These are phyloP conservation scores for Globisporangium sylvaticum DNA, from an alignment of 352 stramenopile species.

Conservation along the genomic window DNA sequence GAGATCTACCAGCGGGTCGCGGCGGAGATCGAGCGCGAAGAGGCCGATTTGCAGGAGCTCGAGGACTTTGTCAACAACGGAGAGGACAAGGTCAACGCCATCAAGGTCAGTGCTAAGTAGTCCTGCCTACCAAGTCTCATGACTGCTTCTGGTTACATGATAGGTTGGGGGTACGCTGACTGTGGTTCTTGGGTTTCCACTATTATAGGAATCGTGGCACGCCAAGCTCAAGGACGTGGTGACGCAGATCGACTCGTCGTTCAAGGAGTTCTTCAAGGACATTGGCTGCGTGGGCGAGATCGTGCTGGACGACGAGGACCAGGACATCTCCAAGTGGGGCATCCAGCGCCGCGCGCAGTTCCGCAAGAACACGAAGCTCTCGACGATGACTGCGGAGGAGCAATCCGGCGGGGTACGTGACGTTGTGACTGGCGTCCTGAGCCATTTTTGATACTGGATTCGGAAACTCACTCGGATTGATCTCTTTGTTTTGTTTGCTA, in stretches of 20 bases:
- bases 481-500: not conserved
- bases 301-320: constrained; percentile 68
- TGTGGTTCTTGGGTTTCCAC: not conserved
- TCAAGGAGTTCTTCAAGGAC: constrained; percentile 82
- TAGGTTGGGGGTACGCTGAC: not conserved
- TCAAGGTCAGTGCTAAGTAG: constrained; percentile 41
- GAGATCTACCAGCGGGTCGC: constrained; percentile 69
- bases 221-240: constrained; percentile 64
- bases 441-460: no score
- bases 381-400: constrained; percentile 83
- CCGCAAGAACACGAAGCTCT: constrained; percentile 77
- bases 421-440: not conserved
- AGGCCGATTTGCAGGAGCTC: constrained; percentile 49
- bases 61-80: constrained; percentile 59
- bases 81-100: constrained; percentile 64
- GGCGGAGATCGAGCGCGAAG: constrained; percentile 63
- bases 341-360: constrained; percentile 85
- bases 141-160: not conserved
- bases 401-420: constrained; percentile 78
- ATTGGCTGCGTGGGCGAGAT: constrained; percentile 87
- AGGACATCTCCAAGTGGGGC: constrained; percentile 84
- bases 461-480: no score
- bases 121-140: not conserved
- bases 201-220: constrained; percentile 58
- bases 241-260: constrained; percentile 73